Percentiles rank a stretch among this genome's conserved stretches.
These are phyloP conservation scores for Verticillium nubilum DNA, from an alignment of 2,329 filamentous ascomycete genomes.

Conservation along the genomic window DNA sequence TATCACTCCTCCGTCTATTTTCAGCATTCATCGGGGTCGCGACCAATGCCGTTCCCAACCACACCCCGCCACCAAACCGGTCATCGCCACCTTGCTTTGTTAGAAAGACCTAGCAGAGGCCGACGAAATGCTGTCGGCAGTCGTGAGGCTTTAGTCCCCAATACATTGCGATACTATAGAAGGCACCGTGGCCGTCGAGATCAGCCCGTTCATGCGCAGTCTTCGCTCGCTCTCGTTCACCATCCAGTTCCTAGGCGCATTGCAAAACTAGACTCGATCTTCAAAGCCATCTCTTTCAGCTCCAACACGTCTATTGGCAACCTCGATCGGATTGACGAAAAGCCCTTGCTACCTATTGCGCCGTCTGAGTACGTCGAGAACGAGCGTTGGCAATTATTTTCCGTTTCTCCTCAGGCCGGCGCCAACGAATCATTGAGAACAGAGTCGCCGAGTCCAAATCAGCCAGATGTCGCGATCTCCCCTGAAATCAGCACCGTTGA, in stretches of 20 bases:
- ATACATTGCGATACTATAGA: background rate
- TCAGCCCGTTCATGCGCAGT: background rate
- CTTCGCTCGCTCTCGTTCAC: slow-evolving; percentile 4
- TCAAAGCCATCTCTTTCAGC: background rate
- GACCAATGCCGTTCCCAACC: background rate
- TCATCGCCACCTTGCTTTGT: background rate
- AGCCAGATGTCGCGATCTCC: background rate
- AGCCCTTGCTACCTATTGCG: background rate
- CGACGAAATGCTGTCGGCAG: background rate
- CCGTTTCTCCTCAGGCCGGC: background rate
- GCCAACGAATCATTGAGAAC: too few species aligned
- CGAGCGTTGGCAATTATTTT: slow-evolving; percentile 3
- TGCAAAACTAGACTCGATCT: slow-evolving; percentile 1
- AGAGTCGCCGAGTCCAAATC: background rate
- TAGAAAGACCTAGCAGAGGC: background rate
- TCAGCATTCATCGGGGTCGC: background rate
- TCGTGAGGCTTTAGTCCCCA: background rate
- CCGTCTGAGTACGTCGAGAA: background rate
- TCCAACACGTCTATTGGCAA: slow-evolving; percentile 2
- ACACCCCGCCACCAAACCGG: background rate
- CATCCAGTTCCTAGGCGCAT: slow-evolving; percentile 9
- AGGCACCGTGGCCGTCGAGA: background rate
- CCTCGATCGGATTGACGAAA: slow-evolving; percentile 1
- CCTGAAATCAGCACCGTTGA: background rate
- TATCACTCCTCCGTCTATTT: background rate